phyloP scores from a whole-genome alignment of 208 protist genomes.

The Entamoeba nuttalli region DNA sequence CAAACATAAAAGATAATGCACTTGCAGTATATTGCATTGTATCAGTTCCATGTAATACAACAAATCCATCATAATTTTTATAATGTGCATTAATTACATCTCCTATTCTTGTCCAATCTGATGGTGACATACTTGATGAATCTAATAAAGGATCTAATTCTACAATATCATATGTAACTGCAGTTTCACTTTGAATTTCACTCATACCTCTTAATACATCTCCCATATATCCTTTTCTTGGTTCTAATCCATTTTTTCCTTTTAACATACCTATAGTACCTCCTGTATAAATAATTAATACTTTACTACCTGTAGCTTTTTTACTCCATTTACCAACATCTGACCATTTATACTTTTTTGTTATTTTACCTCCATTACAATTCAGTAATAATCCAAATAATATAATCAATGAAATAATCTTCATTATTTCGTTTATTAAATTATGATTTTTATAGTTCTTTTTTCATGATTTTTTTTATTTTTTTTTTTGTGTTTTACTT shows the following conservation, averaged over 20 bases:
- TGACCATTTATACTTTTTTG: neutral
- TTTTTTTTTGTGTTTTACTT: too few relatives aligned
- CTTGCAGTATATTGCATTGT: constrained; percentile 84
- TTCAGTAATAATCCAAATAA: too few relatives aligned
- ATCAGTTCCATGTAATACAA: constrained; percentile 81
- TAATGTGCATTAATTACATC: constrained; percentile 52
- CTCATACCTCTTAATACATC: constrained; percentile 3
- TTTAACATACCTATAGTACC: constrained; percentile 67
- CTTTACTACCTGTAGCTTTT: neutral
- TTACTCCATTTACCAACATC: neutral
- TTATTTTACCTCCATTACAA: neutral
- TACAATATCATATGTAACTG: constrained; percentile 49
- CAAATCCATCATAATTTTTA: constrained; percentile 77
- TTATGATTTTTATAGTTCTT: too few relatives aligned
- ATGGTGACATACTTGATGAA: constrained; percentile 54
- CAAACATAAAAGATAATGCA: constrained; percentile 77
- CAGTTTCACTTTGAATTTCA: constrained; percentile 9
- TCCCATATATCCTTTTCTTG: constrained; percentile 28
- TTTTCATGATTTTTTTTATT: too few relatives aligned
- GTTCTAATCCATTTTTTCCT: constrained; percentile 48
- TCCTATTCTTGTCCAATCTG: constrained; percentile 59
- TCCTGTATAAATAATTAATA: constrained; percentile 54
- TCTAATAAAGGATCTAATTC: constrained; percentile 59
- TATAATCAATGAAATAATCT: too few relatives aligned
- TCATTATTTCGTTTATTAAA: too few relatives aligned